Percentiles rank a stretch among this genome's conserved stretches.
These are phyloP conservation scores for Podospora anserina DNA, from an alignment of 495 filamentous ascomycete species.

Conservation along the genomic window DNA sequence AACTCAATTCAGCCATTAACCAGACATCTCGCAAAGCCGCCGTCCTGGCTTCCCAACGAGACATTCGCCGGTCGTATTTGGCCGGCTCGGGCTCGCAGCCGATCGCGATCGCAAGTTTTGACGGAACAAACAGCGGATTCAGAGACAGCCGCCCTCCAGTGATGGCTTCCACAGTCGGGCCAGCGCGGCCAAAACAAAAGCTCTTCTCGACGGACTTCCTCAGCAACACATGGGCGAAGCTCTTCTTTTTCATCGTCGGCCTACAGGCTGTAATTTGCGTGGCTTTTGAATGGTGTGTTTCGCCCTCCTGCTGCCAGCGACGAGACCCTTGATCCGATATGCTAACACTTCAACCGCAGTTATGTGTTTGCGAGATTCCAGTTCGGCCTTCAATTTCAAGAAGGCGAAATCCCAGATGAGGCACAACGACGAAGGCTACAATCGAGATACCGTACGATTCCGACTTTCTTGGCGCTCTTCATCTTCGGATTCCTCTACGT, in stretches of 20 bases:
- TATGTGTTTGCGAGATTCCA: conserved; percentile 73
- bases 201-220: conserved; percentile 73
- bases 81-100: conserved; percentile 35
- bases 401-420: conserved; percentile 20
- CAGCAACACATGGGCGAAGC: conserved; percentile 81
- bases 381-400: conserved; percentile 41
- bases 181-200: conserved; percentile 52
- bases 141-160: conserved; percentile 25
- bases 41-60: conserved; percentile 39
- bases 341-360: conserved; percentile 39
- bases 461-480: conserved; percentile 91
- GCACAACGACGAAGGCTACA: conserved; percentile 19
- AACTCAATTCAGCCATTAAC: neutral
- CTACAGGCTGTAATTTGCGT: conserved; percentile 76
- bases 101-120: conserved; percentile 35
- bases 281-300: conserved; percentile 77
- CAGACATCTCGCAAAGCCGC: conserved; percentile 20
- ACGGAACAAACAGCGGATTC: conserved; percentile 30
- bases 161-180: conserved; percentile 26
- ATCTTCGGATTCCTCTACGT: conserved; percentile 96
- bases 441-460: conserved; percentile 63
- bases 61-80: conserved; percentile 41
- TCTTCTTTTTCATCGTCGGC: conserved; percentile 70
- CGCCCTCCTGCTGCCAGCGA: neutral
- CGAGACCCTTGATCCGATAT: neutral